Base-by-base conservation (phyloP, 495 filamentous ascomycete genomes). In the Talaromyces wortmannii region DNA sequence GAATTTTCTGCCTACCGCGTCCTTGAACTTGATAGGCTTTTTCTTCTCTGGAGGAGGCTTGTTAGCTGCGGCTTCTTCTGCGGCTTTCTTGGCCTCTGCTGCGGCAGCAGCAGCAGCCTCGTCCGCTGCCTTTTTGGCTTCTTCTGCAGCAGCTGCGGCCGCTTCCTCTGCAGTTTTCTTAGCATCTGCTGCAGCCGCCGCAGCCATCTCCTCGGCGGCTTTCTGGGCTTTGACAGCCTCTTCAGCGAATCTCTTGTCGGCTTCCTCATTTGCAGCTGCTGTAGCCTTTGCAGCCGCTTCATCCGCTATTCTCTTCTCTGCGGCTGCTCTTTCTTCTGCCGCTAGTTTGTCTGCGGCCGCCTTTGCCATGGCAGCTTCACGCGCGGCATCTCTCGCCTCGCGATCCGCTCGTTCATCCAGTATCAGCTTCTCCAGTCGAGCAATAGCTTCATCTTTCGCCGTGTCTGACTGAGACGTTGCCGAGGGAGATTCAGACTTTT, bases 1-100 rank as follows among this genome's bases (percentile, higher is more conserved):
- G 63, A 92, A 95, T 66, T 91, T 92, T 48, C 90, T 79, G 30
- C 88, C 87, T 29, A 95, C 83, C 13, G 89, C 90, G 65, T 95
- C 90, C 66, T 91, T 91, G 71, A 95, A 92, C 62, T 88, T 87
- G 69, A 95, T 83, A 5, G 83, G 82, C 56, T 78, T 77, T 57
- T 83, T 82, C 60, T 82, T 81, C 46, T 81, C 76, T 5, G 70
- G 63, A 13, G 69, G 61, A 32, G 65, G 62, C 18, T 55, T 63
- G 31, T 60, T 53, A 18, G 62, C 59, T 15, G 61, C 63, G 30
- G 65, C 61, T 18, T 49, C 56, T 47, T 63, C 68, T 17, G 63
- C 69, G 5, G 66, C 70, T 52, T 75, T 70, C 50, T 71, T 59
- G 31, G 62, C 61, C 48, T 65, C 59, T 6, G 57, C 57, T 61